phyloP scores from a whole-genome alignment of 192 early-diverging fungal species.

The Coemansia sp. region DNA sequence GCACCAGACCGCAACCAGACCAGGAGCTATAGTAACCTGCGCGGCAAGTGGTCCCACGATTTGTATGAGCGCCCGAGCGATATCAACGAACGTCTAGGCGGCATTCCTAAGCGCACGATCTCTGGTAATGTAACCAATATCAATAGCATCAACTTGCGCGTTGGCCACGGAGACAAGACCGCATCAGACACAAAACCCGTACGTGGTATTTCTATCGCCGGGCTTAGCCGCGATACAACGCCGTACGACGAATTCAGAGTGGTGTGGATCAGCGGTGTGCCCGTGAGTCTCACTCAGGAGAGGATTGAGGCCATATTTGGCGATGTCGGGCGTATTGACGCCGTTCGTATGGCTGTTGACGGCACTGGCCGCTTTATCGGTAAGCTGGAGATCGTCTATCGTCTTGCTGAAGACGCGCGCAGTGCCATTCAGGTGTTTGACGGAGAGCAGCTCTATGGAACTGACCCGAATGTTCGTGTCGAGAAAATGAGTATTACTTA shows the following conservation, averaged over 20 bases:
- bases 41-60: constrained; percentile 37
- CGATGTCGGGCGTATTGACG: constrained; percentile 41
- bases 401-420: constrained; percentile 44
- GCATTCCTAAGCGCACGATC: not conserved
- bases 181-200: not conserved
- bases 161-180: not conserved
- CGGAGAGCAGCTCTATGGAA: constrained; percentile 44
- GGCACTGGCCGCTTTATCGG: constrained; percentile 32
- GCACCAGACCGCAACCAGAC: not conserved
- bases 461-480: constrained; percentile 18
- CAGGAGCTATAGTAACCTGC: not conserved
- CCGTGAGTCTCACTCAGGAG: constrained; percentile 34
- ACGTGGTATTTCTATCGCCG: constrained; percentile 36
- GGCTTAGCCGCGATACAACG: constrained; percentile 30
- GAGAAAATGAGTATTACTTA: constrained; percentile 32
- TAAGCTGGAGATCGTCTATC: constrained; percentile 44
- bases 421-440: constrained; percentile 55
- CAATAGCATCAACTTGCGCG: constrained; percentile 2
- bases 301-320: constrained; percentile 42
- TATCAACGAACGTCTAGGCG: constrained; percentile 45
- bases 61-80: constrained; percentile 21
- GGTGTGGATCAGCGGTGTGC: constrained; percentile 36
- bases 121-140: not conserved
- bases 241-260: constrained; percentile 40
- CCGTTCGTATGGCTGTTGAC: constrained; percentile 48